Conservation (phyloP, 306 rosid species). For the Vigna radiata region DNA sequence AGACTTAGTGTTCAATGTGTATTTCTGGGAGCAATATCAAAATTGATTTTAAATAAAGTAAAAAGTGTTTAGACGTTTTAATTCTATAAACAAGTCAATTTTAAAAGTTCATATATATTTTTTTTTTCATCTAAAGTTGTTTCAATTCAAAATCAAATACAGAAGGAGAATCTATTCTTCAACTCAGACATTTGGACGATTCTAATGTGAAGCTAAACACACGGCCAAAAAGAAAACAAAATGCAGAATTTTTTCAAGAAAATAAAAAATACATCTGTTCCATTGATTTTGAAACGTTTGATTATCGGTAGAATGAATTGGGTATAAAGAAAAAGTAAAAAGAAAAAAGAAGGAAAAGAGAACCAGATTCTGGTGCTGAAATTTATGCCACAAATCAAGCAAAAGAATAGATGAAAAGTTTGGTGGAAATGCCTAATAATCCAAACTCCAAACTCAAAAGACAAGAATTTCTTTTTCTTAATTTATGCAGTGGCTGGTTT, state of each 20-base stretch:
- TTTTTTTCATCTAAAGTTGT: background rate
- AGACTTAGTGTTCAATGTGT: too few species aligned
- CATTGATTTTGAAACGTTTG: conserved; percentile 1
- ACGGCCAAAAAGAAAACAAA: background rate
- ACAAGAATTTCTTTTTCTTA: conserved; percentile 19
- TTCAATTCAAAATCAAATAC: background rate
- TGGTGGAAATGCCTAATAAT: conserved; percentile 26
- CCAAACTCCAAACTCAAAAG: background rate
- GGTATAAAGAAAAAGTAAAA: background rate
- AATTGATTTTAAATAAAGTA: background rate
- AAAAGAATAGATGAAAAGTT: conserved; percentile 26
- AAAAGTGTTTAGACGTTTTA: background rate
- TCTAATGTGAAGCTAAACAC: background rate
- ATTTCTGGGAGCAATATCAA: background rate
- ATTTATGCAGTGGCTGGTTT: conserved; percentile 29
- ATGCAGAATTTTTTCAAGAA: background rate
- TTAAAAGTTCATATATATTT: background rate
- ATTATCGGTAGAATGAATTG: background rate
- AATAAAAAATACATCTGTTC: background rate
- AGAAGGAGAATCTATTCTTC: background rate
- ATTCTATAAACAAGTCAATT: background rate
- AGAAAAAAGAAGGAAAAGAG: background rate
- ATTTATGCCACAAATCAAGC: conserved; percentile 38
- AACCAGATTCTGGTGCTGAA: conserved; percentile 59
- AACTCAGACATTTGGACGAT: background rate